Evolutionary conservation across 2,329 filamentous ascomycete genomes (phyloP).

Genomic region (Diplocarpon mali): DNA sequence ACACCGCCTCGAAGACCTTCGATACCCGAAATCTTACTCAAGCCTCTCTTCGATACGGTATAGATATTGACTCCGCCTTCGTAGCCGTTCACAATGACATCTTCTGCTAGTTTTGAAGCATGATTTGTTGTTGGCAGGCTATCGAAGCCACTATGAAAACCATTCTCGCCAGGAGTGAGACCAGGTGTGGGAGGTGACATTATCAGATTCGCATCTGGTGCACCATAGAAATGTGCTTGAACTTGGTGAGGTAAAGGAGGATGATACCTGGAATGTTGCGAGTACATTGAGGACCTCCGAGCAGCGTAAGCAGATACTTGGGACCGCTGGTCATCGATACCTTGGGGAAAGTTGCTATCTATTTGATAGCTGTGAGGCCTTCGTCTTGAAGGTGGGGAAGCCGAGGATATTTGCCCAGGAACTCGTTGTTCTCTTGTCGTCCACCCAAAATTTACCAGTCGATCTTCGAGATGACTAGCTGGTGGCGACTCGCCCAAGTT

Average conservation of each 20-base stretch:
- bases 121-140: constrained; percentile 39
- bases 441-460: constrained; percentile 21
- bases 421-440: constrained; percentile 24
- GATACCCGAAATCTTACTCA: constrained; percentile 58
- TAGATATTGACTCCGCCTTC: constrained; percentile 73
- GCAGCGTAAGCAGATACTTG: constrained; percentile 32
- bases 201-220: constrained; percentile 58
- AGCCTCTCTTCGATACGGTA: constrained; percentile 57
- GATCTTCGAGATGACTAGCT: constrained; percentile 26
- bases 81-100: constrained; percentile 65
- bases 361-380: constrained; percentile 44
- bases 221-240: constrained; percentile 67
- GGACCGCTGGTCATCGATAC: constrained; percentile 39
- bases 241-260: constrained; percentile 65
- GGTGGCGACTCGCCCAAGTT: constrained; percentile 35
- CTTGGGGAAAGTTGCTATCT: constrained; percentile 18
- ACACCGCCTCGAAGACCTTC: constrained; percentile 72
- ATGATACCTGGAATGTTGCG: constrained; percentile 35
- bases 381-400: constrained; percentile 28
- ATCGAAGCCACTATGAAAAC: constrained; percentile 76
- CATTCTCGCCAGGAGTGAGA: constrained; percentile 53
- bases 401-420: constrained; percentile 19
- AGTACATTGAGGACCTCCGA: constrained; percentile 41
- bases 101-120: constrained; percentile 34
- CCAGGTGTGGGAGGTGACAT: constrained; percentile 39